Conservation (phyloP, 768 basidiomycete genomes). For the Lentinula sp. region DNA sequence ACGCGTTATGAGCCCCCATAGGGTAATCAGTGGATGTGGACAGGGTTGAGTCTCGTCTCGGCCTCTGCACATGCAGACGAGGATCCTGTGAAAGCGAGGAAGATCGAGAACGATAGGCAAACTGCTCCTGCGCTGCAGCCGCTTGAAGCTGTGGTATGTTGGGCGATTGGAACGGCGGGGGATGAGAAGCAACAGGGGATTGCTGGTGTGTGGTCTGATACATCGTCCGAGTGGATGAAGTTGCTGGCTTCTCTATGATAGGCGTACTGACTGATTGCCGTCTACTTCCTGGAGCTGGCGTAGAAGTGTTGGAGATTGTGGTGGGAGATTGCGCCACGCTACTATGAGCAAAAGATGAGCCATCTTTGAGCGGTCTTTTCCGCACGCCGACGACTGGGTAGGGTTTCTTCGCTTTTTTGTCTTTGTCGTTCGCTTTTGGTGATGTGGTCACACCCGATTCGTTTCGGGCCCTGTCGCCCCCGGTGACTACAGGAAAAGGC, state of each 20-base stretch:
- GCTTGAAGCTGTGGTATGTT: neutral
- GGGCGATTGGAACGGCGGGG: constrained; percentile 1
- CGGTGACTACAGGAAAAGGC: neutral
- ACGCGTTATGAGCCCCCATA: neutral
- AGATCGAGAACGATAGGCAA: constrained; percentile 4
- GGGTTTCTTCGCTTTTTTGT: constrained; percentile 1
- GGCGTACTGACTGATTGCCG: neutral
- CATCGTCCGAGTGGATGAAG: neutral
- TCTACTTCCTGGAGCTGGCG: neutral
- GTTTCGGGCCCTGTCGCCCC: neutral
- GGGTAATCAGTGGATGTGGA: constrained; percentile 1
- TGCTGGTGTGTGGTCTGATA: neutral
- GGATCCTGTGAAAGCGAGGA: constrained; percentile 6
- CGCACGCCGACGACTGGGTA: constrained; percentile 2
- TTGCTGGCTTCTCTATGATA: neutral
- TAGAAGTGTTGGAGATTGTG: neutral
- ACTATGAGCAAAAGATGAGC: neutral
- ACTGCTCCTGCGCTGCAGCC: neutral
- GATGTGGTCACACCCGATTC: neutral
- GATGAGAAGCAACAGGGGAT: neutral
- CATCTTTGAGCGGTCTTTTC: neutral
- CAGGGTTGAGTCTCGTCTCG: constrained; percentile 1
- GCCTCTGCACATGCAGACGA: constrained; percentile 3
- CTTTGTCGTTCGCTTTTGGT: constrained; percentile 1
- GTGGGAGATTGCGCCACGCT: neutral